Percentiles rank a stretch among this genome's conserved stretches.
These are phyloP conservation scores for Cyclostephanos tholiformis DNA, from an alignment of 108 stramenopile species.

Conservation along the genomic window DNA sequence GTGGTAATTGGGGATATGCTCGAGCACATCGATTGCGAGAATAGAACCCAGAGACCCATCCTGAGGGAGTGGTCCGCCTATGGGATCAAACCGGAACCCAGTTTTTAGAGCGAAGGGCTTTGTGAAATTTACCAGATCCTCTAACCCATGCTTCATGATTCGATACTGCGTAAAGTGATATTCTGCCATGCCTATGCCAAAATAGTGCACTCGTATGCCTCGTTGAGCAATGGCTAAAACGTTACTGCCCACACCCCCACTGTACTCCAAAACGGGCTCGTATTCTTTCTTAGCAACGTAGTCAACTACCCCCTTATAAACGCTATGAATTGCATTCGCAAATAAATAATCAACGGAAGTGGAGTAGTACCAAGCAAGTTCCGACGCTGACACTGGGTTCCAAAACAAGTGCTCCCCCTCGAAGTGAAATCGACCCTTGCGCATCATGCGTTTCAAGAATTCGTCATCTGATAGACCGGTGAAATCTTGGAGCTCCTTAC, in stretches of 20 bases:
- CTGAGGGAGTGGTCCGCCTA: slow-evolving; percentile 14
- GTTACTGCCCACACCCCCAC: slow-evolving; percentile 8
- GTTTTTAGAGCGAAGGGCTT: not conserved
- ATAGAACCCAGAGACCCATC: slow-evolving; percentile 25
- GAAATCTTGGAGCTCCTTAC: not conserved
- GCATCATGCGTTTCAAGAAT: not conserved
- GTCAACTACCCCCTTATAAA: not conserved
- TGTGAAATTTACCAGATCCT: slow-evolving; percentile 5
- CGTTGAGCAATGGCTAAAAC: not conserved
- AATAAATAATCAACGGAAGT: slow-evolving; percentile 12
- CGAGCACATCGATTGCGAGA: slow-evolving; percentile 20
- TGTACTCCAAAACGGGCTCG: slow-evolving; percentile 14
- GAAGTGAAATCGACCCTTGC: slow-evolving; percentile 11
- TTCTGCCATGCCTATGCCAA: slow-evolving; percentile 18
- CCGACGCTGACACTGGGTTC: slow-evolving; percentile 3
- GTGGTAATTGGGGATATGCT: slow-evolving; percentile 29
- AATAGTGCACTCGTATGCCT: slow-evolving; percentile 1
- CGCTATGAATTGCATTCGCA: slow-evolving; percentile 8
- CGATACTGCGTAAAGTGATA: slow-evolving; percentile 5
- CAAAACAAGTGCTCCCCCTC: slow-evolving; percentile 15
- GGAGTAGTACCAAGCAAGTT: slow-evolving; percentile 16
- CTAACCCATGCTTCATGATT: slow-evolving; percentile 5
- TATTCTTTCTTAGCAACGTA: slow-evolving; percentile 5
- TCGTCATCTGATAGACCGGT: slow-evolving; percentile 12
- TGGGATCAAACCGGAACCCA: slow-evolving; percentile 22